phyloP scores from a whole-genome alignment of 2,329 filamentous ascomycete genomes.

The Cordyceps tenuipes region DNA sequence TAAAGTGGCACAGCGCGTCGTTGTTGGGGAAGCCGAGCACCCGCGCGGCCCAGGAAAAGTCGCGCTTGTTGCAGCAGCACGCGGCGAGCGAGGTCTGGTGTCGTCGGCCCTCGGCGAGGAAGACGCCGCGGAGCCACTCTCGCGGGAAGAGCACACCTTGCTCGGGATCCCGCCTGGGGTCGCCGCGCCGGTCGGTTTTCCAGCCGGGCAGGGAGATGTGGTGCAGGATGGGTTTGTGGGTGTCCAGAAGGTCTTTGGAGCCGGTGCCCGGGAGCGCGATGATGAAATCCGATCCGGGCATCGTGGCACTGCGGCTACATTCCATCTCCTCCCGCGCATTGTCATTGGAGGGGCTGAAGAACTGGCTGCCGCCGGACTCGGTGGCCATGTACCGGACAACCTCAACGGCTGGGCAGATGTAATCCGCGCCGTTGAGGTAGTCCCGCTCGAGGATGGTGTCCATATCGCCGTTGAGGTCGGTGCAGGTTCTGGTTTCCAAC shows the following conservation, averaged over 20 bases:
- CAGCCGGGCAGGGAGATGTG: neutral
- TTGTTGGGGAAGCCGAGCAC: slow-evolving; percentile 2
- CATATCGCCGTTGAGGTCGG: neutral
- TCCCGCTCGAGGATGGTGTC: neutral
- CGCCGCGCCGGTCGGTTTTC: neutral
- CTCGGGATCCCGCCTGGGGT: no score
- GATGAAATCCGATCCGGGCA: neutral
- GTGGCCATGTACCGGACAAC: neutral
- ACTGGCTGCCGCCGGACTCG: neutral
- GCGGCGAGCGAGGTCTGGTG: neutral
- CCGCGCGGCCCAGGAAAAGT: no score
- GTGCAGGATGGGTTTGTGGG: no score
- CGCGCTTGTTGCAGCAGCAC: no score
- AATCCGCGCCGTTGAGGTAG: neutral
- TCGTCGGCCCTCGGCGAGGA: neutral
- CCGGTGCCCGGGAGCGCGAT: neutral
- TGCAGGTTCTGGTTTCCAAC: neutral
- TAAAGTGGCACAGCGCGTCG: neutral
- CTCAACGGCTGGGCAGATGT: neutral
- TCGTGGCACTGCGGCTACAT: neutral
- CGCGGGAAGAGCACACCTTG: no score
- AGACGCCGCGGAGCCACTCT: neutral
- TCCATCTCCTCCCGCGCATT: fast-evolving
- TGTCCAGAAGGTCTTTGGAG: no score
- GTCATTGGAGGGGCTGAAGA: neutral